A percentile compares a stretch with the other conserved stretches of the same genome.
These are phyloP conservation scores for Spinacia oleracea DNA, from an alignment of 179 eudicot genomes.

Conservation along the genomic window DNA sequence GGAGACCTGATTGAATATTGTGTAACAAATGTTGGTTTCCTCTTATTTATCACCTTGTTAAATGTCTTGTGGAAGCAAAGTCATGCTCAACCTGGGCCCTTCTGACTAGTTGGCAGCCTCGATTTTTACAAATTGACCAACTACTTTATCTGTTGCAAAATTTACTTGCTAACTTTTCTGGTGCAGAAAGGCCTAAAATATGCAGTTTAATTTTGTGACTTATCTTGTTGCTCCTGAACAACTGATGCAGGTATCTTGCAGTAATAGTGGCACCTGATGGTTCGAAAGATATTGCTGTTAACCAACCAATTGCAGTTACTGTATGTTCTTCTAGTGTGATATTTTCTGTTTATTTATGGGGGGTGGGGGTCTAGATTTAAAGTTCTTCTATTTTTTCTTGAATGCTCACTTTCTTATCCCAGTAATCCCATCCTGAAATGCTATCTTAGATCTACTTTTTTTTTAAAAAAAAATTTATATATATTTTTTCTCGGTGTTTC, in stretches of 20 bases:
- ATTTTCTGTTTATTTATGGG: not conserved
- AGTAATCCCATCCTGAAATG: no score
- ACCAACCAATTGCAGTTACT: slow-evolving; percentile 85
- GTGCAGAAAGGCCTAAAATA: not conserved
- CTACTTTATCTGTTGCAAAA: not conserved
- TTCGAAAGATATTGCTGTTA: slow-evolving; percentile 79
- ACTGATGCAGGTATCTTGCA: slow-evolving; percentile 66
- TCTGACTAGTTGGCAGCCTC: not conserved
- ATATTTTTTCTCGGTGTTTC: not conserved
- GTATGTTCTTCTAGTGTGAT: slow-evolving; percentile 44
- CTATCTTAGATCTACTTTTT: no score
- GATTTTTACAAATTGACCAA: not conserved
- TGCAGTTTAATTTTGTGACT: not conserved
- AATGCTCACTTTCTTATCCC: not conserved
- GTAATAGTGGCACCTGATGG: slow-evolving; percentile 90
- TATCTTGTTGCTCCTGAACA: slow-evolving; percentile 9
- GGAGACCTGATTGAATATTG: not conserved
- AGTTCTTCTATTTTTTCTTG: not conserved
- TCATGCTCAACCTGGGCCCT: not conserved
- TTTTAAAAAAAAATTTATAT: no score
- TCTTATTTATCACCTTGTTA: not conserved
- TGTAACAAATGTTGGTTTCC: not conserved
- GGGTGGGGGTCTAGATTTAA: not conserved
- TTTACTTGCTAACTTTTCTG: not conserved
- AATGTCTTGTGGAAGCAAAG: not conserved